These are phyloP conservation scores for Scytalidium lignicola DNA, from an alignment of 2,329 filamentous ascomycete species.

Conservation along the genomic window DNA sequence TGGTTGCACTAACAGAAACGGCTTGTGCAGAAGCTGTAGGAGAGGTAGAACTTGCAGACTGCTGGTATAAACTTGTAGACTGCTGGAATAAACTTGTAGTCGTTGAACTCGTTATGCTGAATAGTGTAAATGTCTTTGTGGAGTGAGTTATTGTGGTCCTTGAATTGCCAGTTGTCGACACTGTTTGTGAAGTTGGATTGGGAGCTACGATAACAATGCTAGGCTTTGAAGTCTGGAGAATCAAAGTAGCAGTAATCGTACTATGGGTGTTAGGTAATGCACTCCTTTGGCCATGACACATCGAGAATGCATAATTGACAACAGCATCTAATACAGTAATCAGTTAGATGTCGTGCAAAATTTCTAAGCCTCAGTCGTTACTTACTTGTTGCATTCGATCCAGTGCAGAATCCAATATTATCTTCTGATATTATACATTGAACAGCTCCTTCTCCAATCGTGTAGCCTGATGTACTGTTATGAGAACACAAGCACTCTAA, in stretches of 20 bases:
- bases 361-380: background rate
- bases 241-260: conserved; percentile 52
- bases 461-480: conserved; percentile 56
- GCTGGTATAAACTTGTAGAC: conserved; percentile 4
- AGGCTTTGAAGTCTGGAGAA: conserved; percentile 33
- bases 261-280: conserved; percentile 54
- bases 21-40: conserved; percentile 11
- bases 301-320: conserved; percentile 46
- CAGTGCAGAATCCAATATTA: conserved; percentile 45
- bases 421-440: conserved; percentile 58
- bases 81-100: conserved; percentile 8
- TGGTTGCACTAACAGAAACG: conserved; percentile 11
- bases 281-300: conserved; percentile 48
- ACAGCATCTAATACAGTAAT: conserved; percentile 31
- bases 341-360: conserved; percentile 10
- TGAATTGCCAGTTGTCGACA: conserved; percentile 1
- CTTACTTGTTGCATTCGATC: conserved; percentile 31
- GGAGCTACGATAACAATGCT: conserved; percentile 28
- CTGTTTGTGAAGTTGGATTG: conserved; percentile 11
- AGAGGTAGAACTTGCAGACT: conserved; percentile 13
- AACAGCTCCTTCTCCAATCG: conserved; percentile 65
- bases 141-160: conserved; percentile 3
- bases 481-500: conserved; percentile 60
- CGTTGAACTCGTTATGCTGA: conserved; percentile 7
- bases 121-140: conserved; percentile 5